These are phyloP conservation scores for Rhododendron ovatum DNA, from an alignment of 148 eudicot genomes.

Conservation along the genomic window DNA sequence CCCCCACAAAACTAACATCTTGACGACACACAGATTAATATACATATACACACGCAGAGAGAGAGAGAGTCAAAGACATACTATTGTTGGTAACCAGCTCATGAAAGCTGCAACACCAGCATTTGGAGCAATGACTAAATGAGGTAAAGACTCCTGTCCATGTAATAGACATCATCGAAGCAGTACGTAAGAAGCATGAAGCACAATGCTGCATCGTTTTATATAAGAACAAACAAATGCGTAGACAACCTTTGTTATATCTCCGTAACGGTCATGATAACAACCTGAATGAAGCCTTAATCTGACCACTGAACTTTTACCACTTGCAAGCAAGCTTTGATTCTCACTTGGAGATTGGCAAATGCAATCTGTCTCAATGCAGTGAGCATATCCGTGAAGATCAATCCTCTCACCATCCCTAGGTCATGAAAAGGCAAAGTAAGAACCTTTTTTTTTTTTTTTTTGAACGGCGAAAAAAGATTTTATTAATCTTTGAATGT, in stretches of 20 bases:
- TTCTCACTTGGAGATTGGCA: conserved; percentile 43
- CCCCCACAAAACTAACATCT: not conserved
- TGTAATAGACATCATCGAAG: not conserved
- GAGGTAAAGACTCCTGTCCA: conserved; percentile 59
- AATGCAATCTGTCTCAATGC: conserved; percentile 55
- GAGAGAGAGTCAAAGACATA: conserved; percentile 22
- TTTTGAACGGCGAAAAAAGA: too few relatives aligned
- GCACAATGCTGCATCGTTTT: not conserved
- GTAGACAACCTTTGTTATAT: conserved; percentile 54
- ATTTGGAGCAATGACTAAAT: conserved; percentile 76
- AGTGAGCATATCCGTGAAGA: conserved; percentile 45
- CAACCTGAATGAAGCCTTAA: conserved; percentile 67
- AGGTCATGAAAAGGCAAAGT: conserved; percentile 11
- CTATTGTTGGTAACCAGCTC: conserved; percentile 87
- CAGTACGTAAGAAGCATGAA: not conserved
- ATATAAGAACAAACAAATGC: not conserved
- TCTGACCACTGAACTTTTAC: conserved; percentile 29
- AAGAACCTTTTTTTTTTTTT: too few relatives aligned
- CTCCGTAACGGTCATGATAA: conserved; percentile 69
- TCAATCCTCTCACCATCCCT: conserved; percentile 77
- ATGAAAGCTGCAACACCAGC: conserved; percentile 90
- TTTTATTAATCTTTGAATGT: too few relatives aligned
- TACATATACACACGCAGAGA: too few relatives aligned
- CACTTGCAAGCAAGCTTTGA: conserved; percentile 5
- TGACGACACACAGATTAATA: not conserved